These are phyloP conservation scores for Acacia pycnantha DNA, from an alignment of 331 rosid species.

Conservation along the genomic window DNA sequence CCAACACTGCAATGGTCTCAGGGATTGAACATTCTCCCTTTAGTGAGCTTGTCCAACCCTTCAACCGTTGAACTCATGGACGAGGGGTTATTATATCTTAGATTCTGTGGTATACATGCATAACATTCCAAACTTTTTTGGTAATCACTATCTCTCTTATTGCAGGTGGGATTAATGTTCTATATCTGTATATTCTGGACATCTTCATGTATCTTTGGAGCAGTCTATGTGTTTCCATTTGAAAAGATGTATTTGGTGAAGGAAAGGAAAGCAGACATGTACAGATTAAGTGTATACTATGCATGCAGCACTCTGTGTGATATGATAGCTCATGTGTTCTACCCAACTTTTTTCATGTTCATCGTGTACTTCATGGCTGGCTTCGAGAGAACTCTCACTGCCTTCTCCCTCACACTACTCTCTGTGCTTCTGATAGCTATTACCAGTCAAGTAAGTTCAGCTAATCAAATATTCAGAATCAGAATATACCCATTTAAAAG, in stretches of 20 bases:
- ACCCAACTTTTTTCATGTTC: conserved; percentile 82
- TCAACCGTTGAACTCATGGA: too few species aligned
- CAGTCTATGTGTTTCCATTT: conserved; percentile 86
- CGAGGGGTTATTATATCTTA: too few species aligned
- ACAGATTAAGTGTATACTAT: conserved; percentile 85
- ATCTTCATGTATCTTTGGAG: conserved; percentile 84
- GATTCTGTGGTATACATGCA: neutral
- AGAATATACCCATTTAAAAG: neutral
- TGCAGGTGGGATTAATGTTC: conserved; percentile 84
- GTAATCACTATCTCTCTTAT: neutral
- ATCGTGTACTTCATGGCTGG: conserved; percentile 92
- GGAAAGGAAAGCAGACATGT: conserved; percentile 95
- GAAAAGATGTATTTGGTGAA: conserved; percentile 76
- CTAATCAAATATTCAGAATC: neutral
- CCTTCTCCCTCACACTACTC: conserved; percentile 72
- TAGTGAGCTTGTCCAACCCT: too few species aligned
- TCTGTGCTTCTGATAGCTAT: conserved; percentile 67
- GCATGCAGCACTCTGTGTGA: conserved; percentile 90
- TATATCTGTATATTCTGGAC: conserved; percentile 96
- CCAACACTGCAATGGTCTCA: too few species aligned
- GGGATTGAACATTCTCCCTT: too few species aligned
- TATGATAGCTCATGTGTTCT: conserved; percentile 80
- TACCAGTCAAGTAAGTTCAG: conserved; percentile 80
- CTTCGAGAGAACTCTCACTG: conserved; percentile 61
- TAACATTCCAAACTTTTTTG: neutral